Evolutionary conservation across 202 grass and related monocot genomes (phyloP).

Genomic region (Digitaria exilis): DNA sequence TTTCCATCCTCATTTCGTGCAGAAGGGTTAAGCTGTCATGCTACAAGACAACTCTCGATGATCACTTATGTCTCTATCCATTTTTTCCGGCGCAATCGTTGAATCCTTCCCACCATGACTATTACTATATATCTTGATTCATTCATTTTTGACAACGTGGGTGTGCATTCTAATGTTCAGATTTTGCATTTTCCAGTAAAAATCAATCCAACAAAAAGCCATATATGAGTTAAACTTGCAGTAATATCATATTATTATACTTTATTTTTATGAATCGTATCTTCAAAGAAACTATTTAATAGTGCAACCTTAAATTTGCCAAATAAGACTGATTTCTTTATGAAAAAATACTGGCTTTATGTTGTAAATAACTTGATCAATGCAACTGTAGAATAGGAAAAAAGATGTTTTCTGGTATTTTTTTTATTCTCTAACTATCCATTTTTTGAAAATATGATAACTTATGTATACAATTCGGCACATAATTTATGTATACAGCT

Average conservation of each 20-base stretch:
- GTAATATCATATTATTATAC: background rate
- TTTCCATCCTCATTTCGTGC: background rate
- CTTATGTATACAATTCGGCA: too few relatives aligned
- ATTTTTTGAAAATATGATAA: too few relatives aligned
- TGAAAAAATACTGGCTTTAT: too few relatives aligned
- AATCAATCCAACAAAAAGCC: background rate
- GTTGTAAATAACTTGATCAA: too few relatives aligned
- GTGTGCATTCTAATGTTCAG: background rate
- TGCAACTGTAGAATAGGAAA: too few relatives aligned
- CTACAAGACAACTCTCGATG: constrained; percentile 13
- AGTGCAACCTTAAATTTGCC: background rate
- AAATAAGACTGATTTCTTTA: too few relatives aligned
- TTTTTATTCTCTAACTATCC: too few relatives aligned
- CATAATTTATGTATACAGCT: too few relatives aligned
- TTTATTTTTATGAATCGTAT: background rate
- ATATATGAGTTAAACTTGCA: background rate
- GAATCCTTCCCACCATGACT: background rate
- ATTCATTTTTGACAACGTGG: background rate
- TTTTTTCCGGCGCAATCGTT: background rate
- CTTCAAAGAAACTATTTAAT: background rate
- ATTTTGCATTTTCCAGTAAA: background rate
- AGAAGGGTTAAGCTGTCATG: constrained; percentile 21
- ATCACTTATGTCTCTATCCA: background rate
- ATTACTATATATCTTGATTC: background rate
- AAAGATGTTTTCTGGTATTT: too few relatives aligned